These are phyloP conservation scores for Tolypocladium nubicola DNA, from an alignment of 2,329 filamentous ascomycete genomes.

Conservation along the genomic window DNA sequence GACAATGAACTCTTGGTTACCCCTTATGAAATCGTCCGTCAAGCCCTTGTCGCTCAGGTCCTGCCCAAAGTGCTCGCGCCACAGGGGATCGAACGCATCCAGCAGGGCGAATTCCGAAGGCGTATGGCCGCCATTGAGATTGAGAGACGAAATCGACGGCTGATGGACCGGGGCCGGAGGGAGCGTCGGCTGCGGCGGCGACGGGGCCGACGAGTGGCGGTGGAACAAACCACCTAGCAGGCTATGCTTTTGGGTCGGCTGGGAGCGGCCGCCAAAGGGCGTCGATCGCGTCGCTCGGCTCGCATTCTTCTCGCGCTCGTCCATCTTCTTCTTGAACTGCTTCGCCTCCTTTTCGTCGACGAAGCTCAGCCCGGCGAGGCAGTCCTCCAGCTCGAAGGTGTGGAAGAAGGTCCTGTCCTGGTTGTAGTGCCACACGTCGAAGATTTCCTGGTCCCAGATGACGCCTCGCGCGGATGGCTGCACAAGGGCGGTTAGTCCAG, in stretches of 20 bases:
- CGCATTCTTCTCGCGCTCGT: slow-evolving; percentile 90
- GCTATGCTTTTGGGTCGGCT: slow-evolving; percentile 28
- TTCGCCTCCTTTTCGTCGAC: slow-evolving; percentile 96
- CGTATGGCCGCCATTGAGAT: slow-evolving; percentile 31
- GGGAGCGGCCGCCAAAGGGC: slow-evolving; percentile 52
- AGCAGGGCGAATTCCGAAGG: slow-evolving; percentile 49
- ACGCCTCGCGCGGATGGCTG: slow-evolving; percentile 72
- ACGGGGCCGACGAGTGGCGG: slow-evolving; percentile 47
- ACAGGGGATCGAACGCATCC: slow-evolving; percentile 53
- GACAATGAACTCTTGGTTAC: slow-evolving; percentile 59
- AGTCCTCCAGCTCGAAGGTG: slow-evolving; percentile 91
- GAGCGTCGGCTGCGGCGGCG: slow-evolving; percentile 45
- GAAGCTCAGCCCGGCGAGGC: slow-evolving; percentile 81
- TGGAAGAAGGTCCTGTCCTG: slow-evolving; percentile 97
- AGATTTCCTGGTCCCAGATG: slow-evolving; percentile 96
- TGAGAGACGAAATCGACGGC: slow-evolving; percentile 32
- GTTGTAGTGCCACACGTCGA: slow-evolving; percentile 89
- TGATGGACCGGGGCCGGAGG: slow-evolving; percentile 23
- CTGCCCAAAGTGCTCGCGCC: slow-evolving; percentile 56
- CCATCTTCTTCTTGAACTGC: slow-evolving; percentile 95
- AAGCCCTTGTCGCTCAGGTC: slow-evolving; percentile 52
- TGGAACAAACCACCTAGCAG: slow-evolving; percentile 54
- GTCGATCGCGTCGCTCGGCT: slow-evolving; percentile 76
- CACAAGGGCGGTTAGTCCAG: neutral
- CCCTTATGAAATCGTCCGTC: slow-evolving; percentile 55